A percentile compares a stretch with the other conserved stretches of the same genome.
These are phyloP conservation scores for Xylaria acuta DNA, from an alignment of 495 filamentous ascomycete species.

Conservation along the genomic window DNA sequence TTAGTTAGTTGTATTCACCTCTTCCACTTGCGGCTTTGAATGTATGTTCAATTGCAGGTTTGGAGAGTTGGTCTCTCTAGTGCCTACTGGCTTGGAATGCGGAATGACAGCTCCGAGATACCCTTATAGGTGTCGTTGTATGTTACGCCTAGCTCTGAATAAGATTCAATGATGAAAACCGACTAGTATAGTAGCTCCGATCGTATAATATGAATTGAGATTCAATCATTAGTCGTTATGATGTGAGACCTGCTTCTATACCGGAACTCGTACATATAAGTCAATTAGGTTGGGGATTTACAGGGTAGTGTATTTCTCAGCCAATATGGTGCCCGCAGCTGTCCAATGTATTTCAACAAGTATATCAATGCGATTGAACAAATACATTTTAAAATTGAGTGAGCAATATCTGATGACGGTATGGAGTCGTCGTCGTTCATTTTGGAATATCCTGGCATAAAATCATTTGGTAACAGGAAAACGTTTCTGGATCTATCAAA, in stretches of 20 bases:
- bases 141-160: background rate
- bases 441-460: no score
- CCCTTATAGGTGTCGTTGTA: conserved; percentile 3
- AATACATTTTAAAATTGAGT: no score
- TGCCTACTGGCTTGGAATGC: background rate
- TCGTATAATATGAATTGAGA: background rate
- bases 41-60: background rate
- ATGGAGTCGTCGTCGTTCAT: no score
- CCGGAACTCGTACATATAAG: background rate
- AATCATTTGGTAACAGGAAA: no score
- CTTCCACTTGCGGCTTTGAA: background rate
- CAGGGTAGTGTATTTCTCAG: no score
- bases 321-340: no score
- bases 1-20: background rate
- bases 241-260: background rate
- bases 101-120: conserved; percentile 14
- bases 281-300: no score
- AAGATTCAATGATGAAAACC: background rate
- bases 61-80: background rate
- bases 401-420: no score
- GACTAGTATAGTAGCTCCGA: no score
- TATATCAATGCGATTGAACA: no score
- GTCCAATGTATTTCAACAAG: no score
- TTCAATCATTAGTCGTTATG: background rate
- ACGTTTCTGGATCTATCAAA: no score